Evolutionary conservation across 176 grass and related monocot species (phyloP).

Genomic region (Eragrostis nindensis): DNA sequence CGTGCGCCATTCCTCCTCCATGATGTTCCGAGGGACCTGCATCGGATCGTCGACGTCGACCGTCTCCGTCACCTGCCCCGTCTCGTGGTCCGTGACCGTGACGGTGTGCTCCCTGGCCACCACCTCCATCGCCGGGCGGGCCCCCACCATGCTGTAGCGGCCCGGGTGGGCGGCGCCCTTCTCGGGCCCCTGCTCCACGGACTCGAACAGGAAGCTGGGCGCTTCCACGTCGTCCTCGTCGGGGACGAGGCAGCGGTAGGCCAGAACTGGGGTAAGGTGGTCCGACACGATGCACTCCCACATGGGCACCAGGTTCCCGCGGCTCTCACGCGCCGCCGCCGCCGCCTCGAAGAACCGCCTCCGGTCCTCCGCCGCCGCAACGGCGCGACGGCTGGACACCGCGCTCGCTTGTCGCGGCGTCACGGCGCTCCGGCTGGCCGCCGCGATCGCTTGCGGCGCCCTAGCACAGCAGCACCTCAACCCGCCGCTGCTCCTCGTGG

Average conservation of each 20-base stretch:
- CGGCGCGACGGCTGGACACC: constrained; percentile 30
- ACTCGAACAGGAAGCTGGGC: constrained; percentile 95
- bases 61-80: constrained; percentile 54
- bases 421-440: background rate
- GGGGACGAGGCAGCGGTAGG: constrained; percentile 77
- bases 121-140: constrained; percentile 71
- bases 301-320: constrained; percentile 70
- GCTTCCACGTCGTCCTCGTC: constrained; percentile 57
- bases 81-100: constrained; percentile 71
- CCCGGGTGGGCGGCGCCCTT: constrained; percentile 66
- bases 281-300: constrained; percentile 81
- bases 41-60: constrained; percentile 61
- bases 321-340: constrained; percentile 40
- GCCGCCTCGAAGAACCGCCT: constrained; percentile 73
- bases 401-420: background rate
- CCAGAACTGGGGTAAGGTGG: constrained; percentile 83
- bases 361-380: constrained; percentile 49
- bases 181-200: constrained; percentile 65
- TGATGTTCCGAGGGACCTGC: constrained; percentile 65
- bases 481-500: background rate
- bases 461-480: constrained; percentile 13
- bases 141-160: constrained; percentile 73
- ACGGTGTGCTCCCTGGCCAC: constrained; percentile 67
- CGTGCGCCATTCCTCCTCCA: constrained; percentile 62
- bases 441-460: too few relatives aligned